Base-by-base conservation (phyloP, 352 stramenopile genomes). In the Elongisporangium prolatum region DNA sequence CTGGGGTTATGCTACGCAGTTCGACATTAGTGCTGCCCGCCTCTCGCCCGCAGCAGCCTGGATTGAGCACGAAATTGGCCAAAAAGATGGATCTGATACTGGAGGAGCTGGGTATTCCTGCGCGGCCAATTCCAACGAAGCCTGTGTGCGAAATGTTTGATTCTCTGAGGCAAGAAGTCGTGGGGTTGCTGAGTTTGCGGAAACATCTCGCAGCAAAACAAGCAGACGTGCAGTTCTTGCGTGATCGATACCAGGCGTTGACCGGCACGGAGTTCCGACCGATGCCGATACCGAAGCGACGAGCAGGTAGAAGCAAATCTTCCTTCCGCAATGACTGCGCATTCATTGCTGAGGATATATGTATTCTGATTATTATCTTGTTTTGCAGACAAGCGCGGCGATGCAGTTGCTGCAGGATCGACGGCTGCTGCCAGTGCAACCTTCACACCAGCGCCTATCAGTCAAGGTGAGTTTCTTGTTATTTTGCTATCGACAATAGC, bases 101-200 rank as follows among this genome's bases (percentile, higher is more conserved):
- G 3, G 79, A 88, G 24, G 80, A 91, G 50, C 71, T 91, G 59
- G 71, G 78, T 38, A 67, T 88, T 0, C 78, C 80, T n/a, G 54
- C 70, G 5, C 77, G 80, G 10, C 78, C 80, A n/a, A 88, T 91
- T 76, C 80, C 78, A 48, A 91, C 80, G 38, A 84, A 88, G 49
- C 64, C 64, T 18, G 74, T 80, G 21, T 88, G 75, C 50, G 78
- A 86, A 56, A 73, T 76, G 55, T 88, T 75, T 52, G 80, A 91
- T 57, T 66, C 61, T 8, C 54, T 91, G 20, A 72, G 80, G 7
- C 75, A 91, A 22, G 77, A 88, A 44, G 63, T 71, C 11, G 68
- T 91, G 20, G 72, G 74, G 10, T 63, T 91, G 21, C 56, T 91
- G 47, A 79, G 74, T 40, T 59, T 91, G 22, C 68, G 70, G 14